Conservation (phyloP, 108 stramenopile genomes). For the Skeletonema potamos region DNA sequence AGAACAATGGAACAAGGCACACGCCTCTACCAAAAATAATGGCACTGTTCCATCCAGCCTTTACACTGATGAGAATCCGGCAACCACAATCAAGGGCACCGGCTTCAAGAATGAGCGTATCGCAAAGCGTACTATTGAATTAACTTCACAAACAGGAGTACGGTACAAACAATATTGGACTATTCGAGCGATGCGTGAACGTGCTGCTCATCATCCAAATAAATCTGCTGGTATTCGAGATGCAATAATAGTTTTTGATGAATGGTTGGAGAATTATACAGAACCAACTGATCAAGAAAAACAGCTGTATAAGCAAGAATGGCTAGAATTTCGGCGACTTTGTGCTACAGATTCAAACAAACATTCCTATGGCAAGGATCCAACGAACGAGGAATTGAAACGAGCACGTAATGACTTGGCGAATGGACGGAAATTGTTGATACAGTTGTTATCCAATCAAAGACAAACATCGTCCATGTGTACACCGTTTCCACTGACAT, state of each 20-base stretch:
- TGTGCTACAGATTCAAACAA: slow-evolving; percentile 17
- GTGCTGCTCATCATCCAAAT: slow-evolving; percentile 29
- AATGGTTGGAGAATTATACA: slow-evolving; percentile 20
- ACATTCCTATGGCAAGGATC: slow-evolving; percentile 26
- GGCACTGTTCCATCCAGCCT: slow-evolving; percentile 1
- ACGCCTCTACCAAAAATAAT: neutral
- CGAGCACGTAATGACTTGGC: slow-evolving; percentile 15
- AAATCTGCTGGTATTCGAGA: slow-evolving; percentile 14
- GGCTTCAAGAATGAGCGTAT: slow-evolving; percentile 33
- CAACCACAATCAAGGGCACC: slow-evolving; percentile 32
- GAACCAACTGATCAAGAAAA: slow-evolving; percentile 11
- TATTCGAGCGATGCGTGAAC: slow-evolving; percentile 36
- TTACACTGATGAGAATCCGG: slow-evolving; percentile 36
- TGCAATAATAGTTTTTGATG: slow-evolving; percentile 31
- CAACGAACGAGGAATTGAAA: slow-evolving; percentile 24
- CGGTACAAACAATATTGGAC: slow-evolving; percentile 43
- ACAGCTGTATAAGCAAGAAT: slow-evolving; percentile 12
- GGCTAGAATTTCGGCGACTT: slow-evolving; percentile 10
- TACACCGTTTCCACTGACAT: slow-evolving; percentile 15
- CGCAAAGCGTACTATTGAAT: slow-evolving; percentile 15
- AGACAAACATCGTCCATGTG: neutral
- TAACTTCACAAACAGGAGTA: slow-evolving; percentile 25
- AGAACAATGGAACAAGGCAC: slow-evolving; percentile 17
- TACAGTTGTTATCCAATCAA: slow-evolving; percentile 1
- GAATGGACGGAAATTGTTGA: slow-evolving; percentile 3